These are phyloP conservation scores for Senecio squalidus DNA, from an alignment of 140 eudicot species.

Conservation along the genomic window DNA sequence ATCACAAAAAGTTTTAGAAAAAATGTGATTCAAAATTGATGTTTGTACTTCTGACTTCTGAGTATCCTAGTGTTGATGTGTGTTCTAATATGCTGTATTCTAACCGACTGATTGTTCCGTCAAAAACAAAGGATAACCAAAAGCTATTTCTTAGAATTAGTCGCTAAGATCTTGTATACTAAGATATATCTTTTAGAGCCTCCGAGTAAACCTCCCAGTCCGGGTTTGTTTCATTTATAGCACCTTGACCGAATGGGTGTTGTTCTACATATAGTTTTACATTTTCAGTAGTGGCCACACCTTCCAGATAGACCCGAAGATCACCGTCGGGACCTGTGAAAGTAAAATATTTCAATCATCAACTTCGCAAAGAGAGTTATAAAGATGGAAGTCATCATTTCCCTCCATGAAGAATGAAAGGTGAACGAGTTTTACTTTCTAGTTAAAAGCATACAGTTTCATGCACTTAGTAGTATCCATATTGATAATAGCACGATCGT, in stretches of 20 bases:
- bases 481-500: neutral
- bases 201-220: slow-evolving; percentile 17
- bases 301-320: slow-evolving; percentile 52
- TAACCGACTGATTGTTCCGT: neutral
- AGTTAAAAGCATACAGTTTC: neutral
- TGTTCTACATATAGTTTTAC: slow-evolving; percentile 21
- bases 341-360: neutral
- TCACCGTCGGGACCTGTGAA: slow-evolving; percentile 67
- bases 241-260: slow-evolving; percentile 28
- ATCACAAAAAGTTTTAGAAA: too few relatives aligned
- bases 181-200: slow-evolving; percentile 1
- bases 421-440: neutral
- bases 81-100: slow-evolving; percentile 7
- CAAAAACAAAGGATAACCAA: neutral
- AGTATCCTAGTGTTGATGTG: neutral
- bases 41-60: slow-evolving; percentile 1
- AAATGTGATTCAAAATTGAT: slow-evolving; percentile 12
- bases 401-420: neutral
- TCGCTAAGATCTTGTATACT: slow-evolving; percentile 3
- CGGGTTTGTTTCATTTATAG: slow-evolving; percentile 14
- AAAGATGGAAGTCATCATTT: neutral
- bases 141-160: neutral
- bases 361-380: neutral
- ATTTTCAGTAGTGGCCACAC: slow-evolving; percentile 27
- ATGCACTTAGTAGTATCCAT: neutral